These are phyloP conservation scores for Pestalotiopsis sp. DNA, from an alignment of 2,329 filamentous ascomycete genomes.

Conservation along the genomic window DNA sequence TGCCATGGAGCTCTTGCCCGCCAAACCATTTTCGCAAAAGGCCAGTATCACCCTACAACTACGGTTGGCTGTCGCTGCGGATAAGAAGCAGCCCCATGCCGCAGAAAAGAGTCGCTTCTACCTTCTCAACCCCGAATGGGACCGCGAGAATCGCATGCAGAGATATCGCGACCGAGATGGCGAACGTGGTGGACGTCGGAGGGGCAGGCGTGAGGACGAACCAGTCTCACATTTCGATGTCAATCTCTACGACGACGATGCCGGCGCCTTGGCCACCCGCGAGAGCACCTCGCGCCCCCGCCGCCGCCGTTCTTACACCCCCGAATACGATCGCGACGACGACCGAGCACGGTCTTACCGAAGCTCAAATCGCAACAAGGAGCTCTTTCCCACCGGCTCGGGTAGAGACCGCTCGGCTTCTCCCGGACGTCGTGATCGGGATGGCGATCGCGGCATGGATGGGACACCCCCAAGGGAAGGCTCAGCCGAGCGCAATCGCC, in stretches of 20 bases:
- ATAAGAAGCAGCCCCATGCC: constrained; percentile 80
- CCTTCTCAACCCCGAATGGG: constrained; percentile 85
- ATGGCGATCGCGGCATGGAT: constrained; percentile 43
- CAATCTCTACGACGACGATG: constrained; percentile 80
- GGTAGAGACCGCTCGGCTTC: constrained; percentile 55
- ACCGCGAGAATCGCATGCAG: constrained; percentile 69
- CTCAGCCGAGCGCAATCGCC: constrained; percentile 40
- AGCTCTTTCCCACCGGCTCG: constrained; percentile 59
- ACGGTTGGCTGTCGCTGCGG: constrained; percentile 72
- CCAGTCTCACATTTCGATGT: constrained; percentile 66
- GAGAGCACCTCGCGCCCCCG: constrained; percentile 22
- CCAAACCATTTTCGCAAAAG: constrained; percentile 68
- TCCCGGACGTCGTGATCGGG: constrained; percentile 43
- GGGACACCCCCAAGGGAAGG: constrained; percentile 30
- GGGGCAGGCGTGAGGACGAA: constrained; percentile 45
- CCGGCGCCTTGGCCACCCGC: constrained; percentile 37
- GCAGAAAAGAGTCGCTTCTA: constrained; percentile 87
- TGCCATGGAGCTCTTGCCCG: constrained; percentile 65
- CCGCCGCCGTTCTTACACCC: constrained; percentile 39
- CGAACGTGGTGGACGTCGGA: constrained; percentile 30
- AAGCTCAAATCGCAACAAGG: constrained; percentile 54
- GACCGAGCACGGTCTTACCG: constrained; percentile 27
- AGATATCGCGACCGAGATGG: constrained; percentile 64
- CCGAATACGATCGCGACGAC: constrained; percentile 25
- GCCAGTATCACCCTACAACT: constrained; percentile 72